Evolutionary conservation across 2,329 filamentous ascomycete species (phyloP), one percentile per base, ranked within the genome.

Genomic region (Penicillium vulpinum): DNA sequence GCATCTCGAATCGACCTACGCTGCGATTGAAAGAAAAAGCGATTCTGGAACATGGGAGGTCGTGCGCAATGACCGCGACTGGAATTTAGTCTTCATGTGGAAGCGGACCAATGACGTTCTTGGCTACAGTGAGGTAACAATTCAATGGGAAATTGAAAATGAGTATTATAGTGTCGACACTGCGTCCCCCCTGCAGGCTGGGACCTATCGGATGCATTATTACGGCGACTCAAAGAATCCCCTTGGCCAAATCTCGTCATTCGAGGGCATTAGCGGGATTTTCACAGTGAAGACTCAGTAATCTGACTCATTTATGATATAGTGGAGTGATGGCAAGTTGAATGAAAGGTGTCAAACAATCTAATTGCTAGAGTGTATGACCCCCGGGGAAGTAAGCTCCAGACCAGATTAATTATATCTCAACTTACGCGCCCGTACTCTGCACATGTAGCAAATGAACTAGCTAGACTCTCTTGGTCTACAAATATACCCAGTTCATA

Each of bases 31-130:
- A 77, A 80, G 79, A 67, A 79, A 84, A 46, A 71, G 80, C 33
- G 68, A 70, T 54, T 75, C 64, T 28, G 77, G 70, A 15, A 67
- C 50, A 0, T 97, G 93, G 93, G 76, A 73, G 8, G 80, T 78
- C 39, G 83, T 94, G 3, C 81, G 86, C 16, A 85, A 87, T 57
- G 93, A 97, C 69, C 77, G 77, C 4, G 92, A 97, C 70, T 97
- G 92, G 92, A 86, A 85, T 59, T 75, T 97, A 18, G 82, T 94
- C 13, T 96, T 88, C 69, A 80, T 84, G 38, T 97, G 93, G 93
- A 83, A 84, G 65, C 81, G 92, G 38, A 88, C 85, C 2, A 89
- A 86, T 67, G 82, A 80, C 3, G 54, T 92, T 1, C 72, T 91
- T 22, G 92, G 88, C 0, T 87, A 87, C 33, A 96, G 91, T 67